Evolutionary conservation across 805 yeast genomes (phyloP).

Genomic region (Saccharomyces kudriavzevii): DNA sequence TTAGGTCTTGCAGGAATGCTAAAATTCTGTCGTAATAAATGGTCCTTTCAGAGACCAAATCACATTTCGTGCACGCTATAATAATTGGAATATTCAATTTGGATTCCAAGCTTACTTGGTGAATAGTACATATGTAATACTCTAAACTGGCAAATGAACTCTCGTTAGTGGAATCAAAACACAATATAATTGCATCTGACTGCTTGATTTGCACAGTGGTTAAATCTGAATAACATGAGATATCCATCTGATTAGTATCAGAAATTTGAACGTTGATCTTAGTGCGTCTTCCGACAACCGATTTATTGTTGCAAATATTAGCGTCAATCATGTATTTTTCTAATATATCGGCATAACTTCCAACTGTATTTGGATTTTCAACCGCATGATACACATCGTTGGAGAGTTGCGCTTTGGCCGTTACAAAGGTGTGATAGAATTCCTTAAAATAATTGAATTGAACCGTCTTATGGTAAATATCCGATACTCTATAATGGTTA

Average conservation of each 20-base stretch:
- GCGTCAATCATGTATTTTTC: not conserved
- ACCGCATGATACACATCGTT: too few relatives aligned
- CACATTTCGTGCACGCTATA: constrained; percentile 18
- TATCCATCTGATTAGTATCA: constrained; percentile 16
- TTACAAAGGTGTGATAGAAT: not conserved
- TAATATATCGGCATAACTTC: not conserved
- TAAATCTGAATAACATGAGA: constrained; percentile 19
- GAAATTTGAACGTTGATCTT: constrained; percentile 17
- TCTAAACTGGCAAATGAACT: constrained; percentile 17
- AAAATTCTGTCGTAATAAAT: constrained; percentile 9
- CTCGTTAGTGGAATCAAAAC: constrained; percentile 18
- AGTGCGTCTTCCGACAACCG: constrained; percentile 1
- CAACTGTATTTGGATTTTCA: not conserved
- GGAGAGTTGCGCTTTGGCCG: too few relatives aligned
- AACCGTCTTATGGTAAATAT: constrained; percentile 13
- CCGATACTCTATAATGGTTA: constrained; percentile 4
- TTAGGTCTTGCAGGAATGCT: constrained; percentile 12
- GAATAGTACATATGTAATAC: constrained; percentile 15
- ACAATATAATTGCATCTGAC: constrained; percentile 26
- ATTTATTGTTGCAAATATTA: not conserved
- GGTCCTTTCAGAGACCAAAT: constrained; percentile 9
- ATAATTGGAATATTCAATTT: constrained; percentile 16
- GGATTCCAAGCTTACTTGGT: constrained; percentile 11
- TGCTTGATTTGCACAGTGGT: constrained; percentile 21
- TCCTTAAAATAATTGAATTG: not conserved